phyloP scores from a whole-genome alignment of 164 flowering plant genomes.

The Euptelea pleiosperma region DNA sequence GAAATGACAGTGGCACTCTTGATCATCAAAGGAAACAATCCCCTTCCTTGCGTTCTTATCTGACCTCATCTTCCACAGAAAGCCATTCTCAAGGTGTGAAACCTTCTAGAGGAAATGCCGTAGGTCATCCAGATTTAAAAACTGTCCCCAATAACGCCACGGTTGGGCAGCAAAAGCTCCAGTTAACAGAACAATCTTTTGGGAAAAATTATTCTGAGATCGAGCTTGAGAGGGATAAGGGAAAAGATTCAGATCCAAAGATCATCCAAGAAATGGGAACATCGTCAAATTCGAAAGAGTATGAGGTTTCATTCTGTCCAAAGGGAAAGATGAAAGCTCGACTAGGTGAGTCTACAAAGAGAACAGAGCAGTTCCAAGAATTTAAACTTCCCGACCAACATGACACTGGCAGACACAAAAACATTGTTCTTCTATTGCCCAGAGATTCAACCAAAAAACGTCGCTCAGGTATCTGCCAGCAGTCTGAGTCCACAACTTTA shows the following conservation, averaged over 20 bases:
- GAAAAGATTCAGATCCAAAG: constrained; percentile 19
- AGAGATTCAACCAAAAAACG: constrained; percentile 22
- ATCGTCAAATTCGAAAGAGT: constrained; percentile 11
- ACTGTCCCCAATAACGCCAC: constrained; percentile 15
- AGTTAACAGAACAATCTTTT: constrained; percentile 11
- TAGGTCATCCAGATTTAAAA: constrained; percentile 19
- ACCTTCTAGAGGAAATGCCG: constrained; percentile 11
- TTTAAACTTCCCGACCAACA: constrained; percentile 21
- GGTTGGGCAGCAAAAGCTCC: constrained; percentile 15
- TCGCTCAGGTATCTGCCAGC: constrained; percentile 18
- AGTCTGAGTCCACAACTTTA: constrained; percentile 22
- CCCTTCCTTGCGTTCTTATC: constrained; percentile 14
- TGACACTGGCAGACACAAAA: constrained; percentile 25
- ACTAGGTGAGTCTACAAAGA: constrained; percentile 21
- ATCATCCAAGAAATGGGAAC: constrained; percentile 15
- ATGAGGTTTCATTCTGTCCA: no score
- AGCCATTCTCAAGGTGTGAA: constrained; percentile 21
- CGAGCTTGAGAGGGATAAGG: constrained; percentile 11
- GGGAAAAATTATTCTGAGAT: constrained; percentile 16
- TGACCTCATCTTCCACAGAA: constrained; percentile 17
- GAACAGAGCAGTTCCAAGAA: constrained; percentile 17
- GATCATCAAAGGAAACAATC: constrained; percentile 18
- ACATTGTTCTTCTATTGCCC: constrained; percentile 43
- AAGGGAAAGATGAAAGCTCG: constrained; percentile 14
- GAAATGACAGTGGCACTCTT: constrained; percentile 10